Evolutionary conservation across 1,284 basidiomycete genomes (phyloP).

Genomic region (Ceratobasidium papillatum): DNA sequence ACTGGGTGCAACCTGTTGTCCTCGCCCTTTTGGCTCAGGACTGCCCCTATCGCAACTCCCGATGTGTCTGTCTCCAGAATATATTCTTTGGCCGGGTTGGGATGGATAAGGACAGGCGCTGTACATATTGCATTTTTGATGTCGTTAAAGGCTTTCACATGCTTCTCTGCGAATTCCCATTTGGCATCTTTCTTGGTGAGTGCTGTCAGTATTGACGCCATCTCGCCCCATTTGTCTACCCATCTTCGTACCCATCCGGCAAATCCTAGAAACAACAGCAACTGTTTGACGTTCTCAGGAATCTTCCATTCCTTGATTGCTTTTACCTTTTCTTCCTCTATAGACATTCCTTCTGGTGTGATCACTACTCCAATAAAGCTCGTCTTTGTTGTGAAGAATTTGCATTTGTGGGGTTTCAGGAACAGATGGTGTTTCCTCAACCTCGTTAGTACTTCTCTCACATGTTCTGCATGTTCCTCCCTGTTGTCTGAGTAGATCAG

Average conservation of each 20-base stretch:
- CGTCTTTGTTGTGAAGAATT: too few relatives aligned
- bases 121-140: slow-evolving; percentile 45
- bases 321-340: slow-evolving; percentile 51
- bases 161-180: slow-evolving; percentile 42
- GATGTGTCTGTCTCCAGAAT: too few relatives aligned
- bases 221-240: slow-evolving; percentile 48
- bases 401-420: too few relatives aligned
- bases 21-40: slow-evolving; percentile 35
- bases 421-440: too few relatives aligned
- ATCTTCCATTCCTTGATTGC: slow-evolving; percentile 54
- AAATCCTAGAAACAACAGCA: slow-evolving; percentile 51
- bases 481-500: too few relatives aligned
- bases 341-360: background rate
- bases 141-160: slow-evolving; percentile 47
- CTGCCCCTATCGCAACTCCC: background rate
- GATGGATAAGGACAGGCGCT: slow-evolving; percentile 19
- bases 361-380: too few relatives aligned
- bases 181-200: slow-evolving; percentile 45
- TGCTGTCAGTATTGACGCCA: slow-evolving; percentile 47
- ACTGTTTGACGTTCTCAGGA: slow-evolving; percentile 52
- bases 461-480: too few relatives aligned
- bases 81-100: slow-evolving; percentile 16
- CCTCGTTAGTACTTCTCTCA: too few relatives aligned
- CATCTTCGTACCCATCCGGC: slow-evolving; percentile 35
- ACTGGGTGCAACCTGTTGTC: slow-evolving; percentile 14